Percentiles rank a stretch among this genome's conserved stretches.
These are phyloP conservation scores for Calocybe cyanea DNA, from an alignment of 768 basidiomycete species.

Conservation along the genomic window DNA sequence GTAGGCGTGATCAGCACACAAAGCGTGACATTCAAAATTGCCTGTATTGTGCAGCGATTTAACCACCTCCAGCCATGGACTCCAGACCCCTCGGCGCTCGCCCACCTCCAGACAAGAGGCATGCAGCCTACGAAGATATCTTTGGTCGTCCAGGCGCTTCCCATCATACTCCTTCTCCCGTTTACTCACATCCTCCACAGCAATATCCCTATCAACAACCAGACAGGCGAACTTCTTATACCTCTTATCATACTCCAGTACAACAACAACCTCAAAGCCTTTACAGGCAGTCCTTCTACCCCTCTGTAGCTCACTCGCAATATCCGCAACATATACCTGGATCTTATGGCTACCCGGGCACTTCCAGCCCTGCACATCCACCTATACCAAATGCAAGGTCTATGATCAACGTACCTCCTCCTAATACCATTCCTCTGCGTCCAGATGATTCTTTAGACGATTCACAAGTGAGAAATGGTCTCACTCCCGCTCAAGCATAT, in stretches of 20 bases:
- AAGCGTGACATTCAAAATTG: not conserved
- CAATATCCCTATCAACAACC: conserved; percentile 33
- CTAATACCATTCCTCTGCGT: conserved; percentile 40
- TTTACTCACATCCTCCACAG: conserved; percentile 23
- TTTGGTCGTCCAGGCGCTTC: conserved; percentile 70
- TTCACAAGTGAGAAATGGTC: conserved; percentile 40
- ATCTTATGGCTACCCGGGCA: conserved; percentile 20
- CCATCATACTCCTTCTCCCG: conserved; percentile 41
- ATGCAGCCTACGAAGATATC: conserved; percentile 82
- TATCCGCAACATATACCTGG: conserved; percentile 28
- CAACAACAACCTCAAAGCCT: conserved; percentile 17
- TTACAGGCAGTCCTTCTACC: conserved; percentile 39
- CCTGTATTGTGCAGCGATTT: too few relatives aligned
- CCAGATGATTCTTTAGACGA: conserved; percentile 54
- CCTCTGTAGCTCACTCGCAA: conserved; percentile 24
- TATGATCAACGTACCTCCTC: conserved; percentile 37
- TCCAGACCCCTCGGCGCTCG: conserved; percentile 53
- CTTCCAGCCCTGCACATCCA: conserved; percentile 36
- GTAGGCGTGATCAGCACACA: not conserved
- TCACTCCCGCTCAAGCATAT: conserved; percentile 79
- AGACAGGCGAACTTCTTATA: conserved; percentile 47
- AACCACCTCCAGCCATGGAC: conserved; percentile 43
- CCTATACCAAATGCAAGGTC: conserved; percentile 47
- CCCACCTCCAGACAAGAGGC: conserved; percentile 66
- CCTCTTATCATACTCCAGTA: conserved; percentile 27